phyloP scores from a whole-genome alignment of 305 asterid species.

The Caryopteris hybrid region DNA sequence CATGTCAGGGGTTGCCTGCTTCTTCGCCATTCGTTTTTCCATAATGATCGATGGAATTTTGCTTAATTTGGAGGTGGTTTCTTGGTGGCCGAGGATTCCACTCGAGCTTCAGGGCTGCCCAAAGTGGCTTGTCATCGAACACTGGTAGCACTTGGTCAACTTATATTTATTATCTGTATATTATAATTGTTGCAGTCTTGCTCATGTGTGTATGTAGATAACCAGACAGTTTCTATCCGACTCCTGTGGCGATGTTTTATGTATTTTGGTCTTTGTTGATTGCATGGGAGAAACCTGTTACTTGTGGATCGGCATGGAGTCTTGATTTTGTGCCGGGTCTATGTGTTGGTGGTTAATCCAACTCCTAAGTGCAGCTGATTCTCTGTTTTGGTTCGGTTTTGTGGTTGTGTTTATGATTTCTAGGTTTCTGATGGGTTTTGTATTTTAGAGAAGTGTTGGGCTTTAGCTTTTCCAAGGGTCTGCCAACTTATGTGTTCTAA shows the following conservation, averaged over 20 bases:
- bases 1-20: conserved; percentile 52
- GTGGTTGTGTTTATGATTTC: too few species aligned
- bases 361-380: background rate
- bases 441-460: too few species aligned
- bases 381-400: background rate
- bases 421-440: too few species aligned
- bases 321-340: background rate
- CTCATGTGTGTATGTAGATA: background rate
- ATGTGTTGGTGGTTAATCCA: background rate
- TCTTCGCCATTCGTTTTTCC: conserved; percentile 58
- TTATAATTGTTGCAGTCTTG: background rate
- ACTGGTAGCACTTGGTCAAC: conserved; percentile 29
- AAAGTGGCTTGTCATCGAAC: conserved; percentile 58
- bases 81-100: conserved; percentile 65
- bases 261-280: background rate
- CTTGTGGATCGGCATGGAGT: background rate
- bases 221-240: background rate
- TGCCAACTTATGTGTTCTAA: too few species aligned
- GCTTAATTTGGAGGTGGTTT: conserved; percentile 49
- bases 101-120: conserved; percentile 52
- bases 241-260: conserved; percentile 10
- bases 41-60: conserved; percentile 42
- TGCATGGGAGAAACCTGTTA: conserved; percentile 10
- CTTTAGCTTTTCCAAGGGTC: too few species aligned
- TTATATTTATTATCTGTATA: background rate